A percentile compares a stretch with the other conserved stretches of the same genome.
These are phyloP conservation scores for Trichoderma sp. DNA, from an alignment of 2,329 filamentous ascomycete species.

Conservation along the genomic window DNA sequence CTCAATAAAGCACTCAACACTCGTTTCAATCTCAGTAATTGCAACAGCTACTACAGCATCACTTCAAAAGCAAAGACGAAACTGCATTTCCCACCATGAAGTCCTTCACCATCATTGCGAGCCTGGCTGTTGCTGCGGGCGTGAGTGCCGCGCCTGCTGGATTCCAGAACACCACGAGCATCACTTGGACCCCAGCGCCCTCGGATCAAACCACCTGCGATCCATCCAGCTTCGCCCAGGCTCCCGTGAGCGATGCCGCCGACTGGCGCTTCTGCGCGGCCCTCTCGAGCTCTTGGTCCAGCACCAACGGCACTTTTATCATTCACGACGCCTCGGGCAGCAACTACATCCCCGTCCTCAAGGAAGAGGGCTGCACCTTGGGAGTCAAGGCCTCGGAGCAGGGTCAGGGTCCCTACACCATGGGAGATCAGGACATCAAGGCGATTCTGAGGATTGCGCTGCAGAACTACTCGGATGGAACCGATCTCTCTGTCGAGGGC, in stretches of 20 bases:
- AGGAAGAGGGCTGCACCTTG: slow-evolving; percentile 36
- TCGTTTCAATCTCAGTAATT: neutral
- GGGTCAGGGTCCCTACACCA: slow-evolving; percentile 31
- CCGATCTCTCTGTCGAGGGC: slow-evolving; percentile 33
- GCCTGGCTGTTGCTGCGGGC: slow-evolving; percentile 5
- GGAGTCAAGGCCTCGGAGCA: slow-evolving; percentile 34
- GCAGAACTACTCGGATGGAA: slow-evolving; percentile 31
- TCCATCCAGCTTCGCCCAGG: slow-evolving; percentile 34
- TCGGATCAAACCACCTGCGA: slow-evolving; percentile 37
- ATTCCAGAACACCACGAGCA: slow-evolving; percentile 30
- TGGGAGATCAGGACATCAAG: slow-evolving; percentile 36
- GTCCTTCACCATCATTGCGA: neutral
- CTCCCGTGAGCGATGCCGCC: slow-evolving; percentile 34
- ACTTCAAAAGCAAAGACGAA: neutral
- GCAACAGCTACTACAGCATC: neutral
- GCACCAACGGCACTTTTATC: slow-evolving; percentile 40
- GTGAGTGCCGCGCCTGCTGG: slow-evolving; percentile 23
- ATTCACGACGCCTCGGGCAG: slow-evolving; percentile 31
- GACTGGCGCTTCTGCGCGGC: slow-evolving; percentile 41
- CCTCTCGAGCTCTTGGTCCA: slow-evolving; percentile 39
- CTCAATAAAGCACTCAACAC: neutral
- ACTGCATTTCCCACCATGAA: slow-evolving; percentile 7
- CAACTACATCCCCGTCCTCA: slow-evolving; percentile 35
- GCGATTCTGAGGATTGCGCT: slow-evolving; percentile 33
- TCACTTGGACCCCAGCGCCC: slow-evolving; percentile 36